Base-by-base conservation (phyloP, 495 filamentous ascomycete species). In the Achaetomiella virescens region DNA sequence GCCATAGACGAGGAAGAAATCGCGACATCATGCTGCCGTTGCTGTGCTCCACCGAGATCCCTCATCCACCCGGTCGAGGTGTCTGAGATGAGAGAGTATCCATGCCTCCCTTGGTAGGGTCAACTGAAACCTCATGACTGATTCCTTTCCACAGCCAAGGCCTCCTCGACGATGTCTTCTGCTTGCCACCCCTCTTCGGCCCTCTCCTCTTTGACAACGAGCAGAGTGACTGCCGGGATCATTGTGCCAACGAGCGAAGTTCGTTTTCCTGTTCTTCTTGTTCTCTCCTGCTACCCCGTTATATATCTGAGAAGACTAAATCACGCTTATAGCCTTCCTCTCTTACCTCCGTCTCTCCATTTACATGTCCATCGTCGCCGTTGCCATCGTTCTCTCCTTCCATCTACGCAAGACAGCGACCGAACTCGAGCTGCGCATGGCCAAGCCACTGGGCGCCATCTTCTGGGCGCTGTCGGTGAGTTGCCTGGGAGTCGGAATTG, bases 271-370 rank as follows among this genome's bases (percentile, higher is more conserved):
- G n/a, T 48, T 27, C 51, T 21, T 45, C 21, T 25, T 31, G 7
- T 31, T 17, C 38, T n/a, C 37, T 40, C 48, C 17, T 38, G 14
- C 24, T 46, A 12, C 37, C 33, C 14, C 6, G 4, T 14, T 18
- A 47, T 31, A 53, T 43, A 47, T 25, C 17, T 35, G 31, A 17
- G 6, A 2, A 29, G 15, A 6, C 3, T n/a, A 37, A n/a, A n/a
- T n/a, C n/a, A n/a, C n/a, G n/a, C n/a, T n/a, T n/a, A n/a, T n/a
- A 75, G 76, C 84, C 57, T 98, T 97, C 66, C 86, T 98, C 48
- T 97, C 95, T 18, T 97, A 91, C 82, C 85, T 98, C 5, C 84
- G 93, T 3, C 82, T 98, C 6, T 85, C 88, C 17, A 82, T 97
- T 63, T 96, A 96, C 75, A 86, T 98, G 77, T 81, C 90, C 51